Evolutionary conservation across 1,284 basidiomycete species (phyloP).

Genomic region (Ceratobasidium sp.): DNA sequence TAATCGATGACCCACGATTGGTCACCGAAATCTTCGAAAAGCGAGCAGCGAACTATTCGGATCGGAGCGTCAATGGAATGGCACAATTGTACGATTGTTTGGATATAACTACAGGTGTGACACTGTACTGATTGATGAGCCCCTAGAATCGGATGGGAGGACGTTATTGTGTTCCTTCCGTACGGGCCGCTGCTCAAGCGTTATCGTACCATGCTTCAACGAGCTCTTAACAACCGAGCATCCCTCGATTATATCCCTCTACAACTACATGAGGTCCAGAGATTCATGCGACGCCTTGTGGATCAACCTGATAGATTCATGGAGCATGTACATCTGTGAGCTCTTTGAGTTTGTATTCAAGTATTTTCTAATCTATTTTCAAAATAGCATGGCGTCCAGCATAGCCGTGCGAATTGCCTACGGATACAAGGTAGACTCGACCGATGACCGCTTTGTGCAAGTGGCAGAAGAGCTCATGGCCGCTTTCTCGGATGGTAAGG

Average conservation of each 20-base stretch:
- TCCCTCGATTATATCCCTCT: constrained; percentile 10
- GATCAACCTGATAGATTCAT: constrained; percentile 4
- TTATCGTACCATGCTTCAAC: constrained; percentile 15
- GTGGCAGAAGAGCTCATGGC: constrained; percentile 21
- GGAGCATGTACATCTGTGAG: constrained; percentile 15
- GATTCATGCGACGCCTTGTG: not conserved
- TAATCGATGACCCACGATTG: constrained; percentile 6
- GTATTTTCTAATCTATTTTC: not conserved
- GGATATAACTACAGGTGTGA: not conserved
- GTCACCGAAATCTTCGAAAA: constrained; percentile 18
- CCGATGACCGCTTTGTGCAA: constrained; percentile 17
- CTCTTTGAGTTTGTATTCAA: not conserved
- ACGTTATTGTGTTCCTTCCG: not conserved
- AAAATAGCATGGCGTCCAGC: constrained; percentile 11
- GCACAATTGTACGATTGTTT: not conserved
- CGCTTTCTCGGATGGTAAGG: constrained; percentile 22
- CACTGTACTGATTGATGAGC: no score
- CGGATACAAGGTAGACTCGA: constrained; percentile 26
- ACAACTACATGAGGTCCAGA: constrained; percentile 8
- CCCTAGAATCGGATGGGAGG: constrained; percentile 24
- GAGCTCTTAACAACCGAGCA: constrained; percentile 32
- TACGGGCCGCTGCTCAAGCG: constrained; percentile 19
- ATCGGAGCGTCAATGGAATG: not conserved
- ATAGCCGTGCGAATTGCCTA: constrained; percentile 21
- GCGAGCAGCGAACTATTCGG: constrained; percentile 20